A percentile compares a stretch with the other conserved stretches of the same genome.
Conservation (phyloP, 2,329 filamentous ascomycete species). For the Colletotrichum aenigma region DNA sequence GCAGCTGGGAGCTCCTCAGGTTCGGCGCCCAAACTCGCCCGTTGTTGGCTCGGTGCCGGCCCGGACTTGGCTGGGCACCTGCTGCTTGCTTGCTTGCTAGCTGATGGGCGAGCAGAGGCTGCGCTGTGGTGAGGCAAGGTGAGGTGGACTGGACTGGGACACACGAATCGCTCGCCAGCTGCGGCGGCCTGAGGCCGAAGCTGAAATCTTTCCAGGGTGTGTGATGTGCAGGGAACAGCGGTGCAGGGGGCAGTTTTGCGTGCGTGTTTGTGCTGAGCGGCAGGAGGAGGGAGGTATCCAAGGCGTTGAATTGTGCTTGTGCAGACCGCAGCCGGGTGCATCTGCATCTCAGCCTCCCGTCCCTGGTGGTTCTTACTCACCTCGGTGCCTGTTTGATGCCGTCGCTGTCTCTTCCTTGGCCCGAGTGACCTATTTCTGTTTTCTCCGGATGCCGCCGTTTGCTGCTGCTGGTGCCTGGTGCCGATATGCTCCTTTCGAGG, state of each 20-base stretch:
- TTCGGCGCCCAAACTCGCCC: not conserved
- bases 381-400: not conserved
- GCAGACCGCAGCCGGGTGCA: not conserved
- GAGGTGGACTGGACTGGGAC: not conserved
- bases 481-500: not conserved
- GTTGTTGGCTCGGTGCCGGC: conserved; percentile 15
- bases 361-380: not conserved
- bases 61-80: not conserved
- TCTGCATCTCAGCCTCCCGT: not conserved
- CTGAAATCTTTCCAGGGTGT: not conserved
- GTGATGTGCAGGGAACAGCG: not conserved
- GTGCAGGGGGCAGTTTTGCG: not conserved
- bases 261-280: not conserved
- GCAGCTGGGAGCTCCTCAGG: not conserved
- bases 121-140: not conserved
- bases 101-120: not conserved
- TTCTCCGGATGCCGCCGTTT: not conserved
- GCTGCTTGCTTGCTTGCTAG: not conserved
- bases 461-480: not conserved
- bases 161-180: not conserved
- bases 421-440: not conserved
- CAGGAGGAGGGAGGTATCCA: not conserved
- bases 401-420: not conserved
- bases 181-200: not conserved
- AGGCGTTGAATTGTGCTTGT: not conserved